Conservation (phyloP, 345 rosid genomes). For the Eucalyptus tenuipes region DNA sequence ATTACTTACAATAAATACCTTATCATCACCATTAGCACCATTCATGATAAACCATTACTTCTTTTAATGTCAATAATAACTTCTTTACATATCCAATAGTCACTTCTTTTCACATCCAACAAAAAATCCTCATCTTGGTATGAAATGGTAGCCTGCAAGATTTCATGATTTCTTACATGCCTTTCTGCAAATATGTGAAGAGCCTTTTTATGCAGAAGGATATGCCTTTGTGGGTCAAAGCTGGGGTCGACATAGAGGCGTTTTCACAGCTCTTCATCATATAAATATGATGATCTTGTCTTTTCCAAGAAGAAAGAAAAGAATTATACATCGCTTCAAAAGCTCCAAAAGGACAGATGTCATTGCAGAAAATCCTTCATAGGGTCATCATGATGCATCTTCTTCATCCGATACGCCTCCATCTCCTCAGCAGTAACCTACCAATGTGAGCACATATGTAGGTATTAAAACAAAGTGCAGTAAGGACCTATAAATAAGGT, state of each 20-base stretch:
- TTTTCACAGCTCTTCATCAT: neutral
- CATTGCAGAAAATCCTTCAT: slow-evolving; percentile 10
- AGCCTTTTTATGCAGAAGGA: neutral
- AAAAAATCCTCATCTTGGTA: neutral
- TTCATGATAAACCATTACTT: neutral
- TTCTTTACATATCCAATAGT: neutral
- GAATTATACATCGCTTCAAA: neutral
- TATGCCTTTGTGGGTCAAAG: neutral
- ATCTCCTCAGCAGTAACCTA: slow-evolving; percentile 66
- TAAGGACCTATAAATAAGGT: neutral
- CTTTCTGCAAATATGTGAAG: neutral
- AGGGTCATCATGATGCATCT: slow-evolving; percentile 55
- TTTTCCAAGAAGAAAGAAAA: neutral
- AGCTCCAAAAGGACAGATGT: neutral
- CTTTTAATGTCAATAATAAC: neutral
- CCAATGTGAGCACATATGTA: neutral
- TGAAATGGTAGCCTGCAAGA: neutral
- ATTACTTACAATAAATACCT: too few relatives aligned
- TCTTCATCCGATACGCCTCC: slow-evolving; percentile 82
- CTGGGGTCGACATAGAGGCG: neutral
- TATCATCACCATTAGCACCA: neutral
- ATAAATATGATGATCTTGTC: neutral
- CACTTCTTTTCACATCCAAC: neutral
- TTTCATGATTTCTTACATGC: neutral
- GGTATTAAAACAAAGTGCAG: neutral